These are phyloP conservation scores for Vitis vinifera DNA, from an alignment of 164 flowering plant species.

Conservation along the genomic window ASM3070453v1 NC_081816.1:9838001-9838500, in stretches of 20 bases:
- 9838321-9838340: conserved; percentile 42
- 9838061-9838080: conserved; percentile 97
- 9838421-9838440: conserved; percentile 24
- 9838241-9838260: conserved; percentile 30
- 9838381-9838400: conserved; percentile 38
- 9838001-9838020: conserved; percentile 98
- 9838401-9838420: conserved; percentile 35
- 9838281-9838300: conserved; percentile 30
- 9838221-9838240: conserved; percentile 26
- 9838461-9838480: conserved; percentile 22
- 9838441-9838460: conserved; percentile 23
- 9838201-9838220: conserved; percentile 21
- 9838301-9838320: conserved; percentile 49
- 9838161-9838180: conserved; percentile 22
- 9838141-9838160: conserved; percentile 25
- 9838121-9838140: conserved; percentile 12
- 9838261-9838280: conserved; percentile 40
- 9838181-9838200: conserved; percentile 20
- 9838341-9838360: conserved; percentile 55
- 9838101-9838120: conserved; percentile 72
- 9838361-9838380: conserved; percentile 40
- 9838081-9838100: conserved; percentile 85
- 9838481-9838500: conserved; percentile 23
- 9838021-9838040: conserved; percentile 82
- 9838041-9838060: conserved; percentile 96